A percentile compares a stretch with the other conserved stretches of the same genome.
Conservation (phyloP, 2,329 filamentous ascomycete species). For the Rhytidhysteron rufulum region DNA sequence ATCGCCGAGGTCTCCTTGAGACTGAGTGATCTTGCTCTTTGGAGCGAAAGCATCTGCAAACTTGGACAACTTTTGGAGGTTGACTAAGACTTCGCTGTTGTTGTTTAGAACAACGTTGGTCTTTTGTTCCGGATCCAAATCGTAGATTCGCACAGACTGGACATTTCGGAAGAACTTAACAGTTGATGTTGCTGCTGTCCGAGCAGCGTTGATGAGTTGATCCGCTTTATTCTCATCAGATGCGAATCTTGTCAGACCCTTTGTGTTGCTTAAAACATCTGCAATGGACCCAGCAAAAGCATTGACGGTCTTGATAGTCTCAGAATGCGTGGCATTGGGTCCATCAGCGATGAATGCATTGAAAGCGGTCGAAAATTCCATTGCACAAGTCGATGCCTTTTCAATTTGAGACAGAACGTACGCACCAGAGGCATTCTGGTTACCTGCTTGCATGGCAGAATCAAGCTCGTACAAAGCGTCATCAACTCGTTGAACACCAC, state of each 20-base stretch:
- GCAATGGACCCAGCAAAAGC: slow-evolving; percentile 86
- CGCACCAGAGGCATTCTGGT: slow-evolving; percentile 92
- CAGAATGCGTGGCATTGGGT: slow-evolving; percentile 81
- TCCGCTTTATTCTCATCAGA: slow-evolving; percentile 95
- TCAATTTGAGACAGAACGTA: slow-evolving; percentile 97
- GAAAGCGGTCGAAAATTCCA: slow-evolving; percentile 96
- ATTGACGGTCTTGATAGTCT: slow-evolving; percentile 90
- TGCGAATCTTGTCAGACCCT: slow-evolving; percentile 87
- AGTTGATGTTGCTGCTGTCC: slow-evolving; percentile 79
- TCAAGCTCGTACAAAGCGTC: slow-evolving; percentile 96
- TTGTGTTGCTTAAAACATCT: slow-evolving; percentile 93
- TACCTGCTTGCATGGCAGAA: slow-evolving; percentile 96
- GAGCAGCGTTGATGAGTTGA: slow-evolving; percentile 74
- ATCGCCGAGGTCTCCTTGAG: slow-evolving; percentile 83
- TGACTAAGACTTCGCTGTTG: slow-evolving; percentile 93
- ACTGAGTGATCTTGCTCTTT: slow-evolving; percentile 75
- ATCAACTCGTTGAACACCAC: slow-evolving; percentile 88
- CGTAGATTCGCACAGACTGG: slow-evolving; percentile 89
- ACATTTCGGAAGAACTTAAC: slow-evolving; percentile 94
- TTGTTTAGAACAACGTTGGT: slow-evolving; percentile 96
- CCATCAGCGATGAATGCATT: slow-evolving; percentile 98
- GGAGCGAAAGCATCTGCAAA: slow-evolving; percentile 88
- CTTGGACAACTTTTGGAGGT: slow-evolving; percentile 90
- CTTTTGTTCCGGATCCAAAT: slow-evolving; percentile 85
- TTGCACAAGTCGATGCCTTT: slow-evolving; percentile 89